A percentile compares a stretch with the other conserved stretches of the same genome.
phyloP scores from a whole-genome alignment of 805 yeast species.

The Yarrowia sp. region DNA sequence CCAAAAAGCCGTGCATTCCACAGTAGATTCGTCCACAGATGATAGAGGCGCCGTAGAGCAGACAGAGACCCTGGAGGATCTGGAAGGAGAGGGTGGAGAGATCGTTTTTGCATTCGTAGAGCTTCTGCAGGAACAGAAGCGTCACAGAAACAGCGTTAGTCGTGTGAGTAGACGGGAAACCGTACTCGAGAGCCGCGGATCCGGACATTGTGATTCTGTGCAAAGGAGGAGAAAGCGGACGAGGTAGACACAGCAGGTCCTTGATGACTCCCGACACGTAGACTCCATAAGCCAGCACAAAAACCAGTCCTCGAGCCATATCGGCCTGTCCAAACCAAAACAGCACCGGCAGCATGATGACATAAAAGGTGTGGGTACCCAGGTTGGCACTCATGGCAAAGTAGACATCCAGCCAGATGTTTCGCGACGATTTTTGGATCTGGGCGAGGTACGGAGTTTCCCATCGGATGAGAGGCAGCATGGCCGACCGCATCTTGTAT shows the following conservation, averaged over 20 bases:
- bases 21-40: constrained; percentile 83
- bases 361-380: constrained; percentile 93
- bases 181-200: constrained; percentile 91
- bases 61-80: constrained; percentile 28
- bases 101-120: constrained; percentile 16
- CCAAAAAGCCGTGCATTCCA: constrained; percentile 96
- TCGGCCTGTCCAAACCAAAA: constrained; percentile 70
- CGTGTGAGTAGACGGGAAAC: constrained; percentile 92
- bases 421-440: constrained; percentile 54
- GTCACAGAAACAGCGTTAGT: constrained; percentile 90
- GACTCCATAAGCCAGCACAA: constrained; percentile 62
- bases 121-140: constrained; percentile 44
- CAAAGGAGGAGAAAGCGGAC: constrained; percentile 90
- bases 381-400: constrained; percentile 86
- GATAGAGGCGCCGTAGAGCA: constrained; percentile 59
- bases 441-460: constrained; percentile 62
- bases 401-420: constrained; percentile 59
- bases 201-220: constrained; percentile 85
- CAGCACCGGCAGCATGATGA: constrained; percentile 79
- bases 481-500: constrained; percentile 46
- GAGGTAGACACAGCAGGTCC: constrained; percentile 83
- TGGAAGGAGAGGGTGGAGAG: constrained; percentile 18
- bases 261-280: constrained; percentile 67
- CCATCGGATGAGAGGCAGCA: constrained; percentile 56
- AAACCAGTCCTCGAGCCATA: constrained; percentile 58